Conservation (phyloP, 176 grass and related monocot genomes). For the Metroxylon sagu region DNA sequence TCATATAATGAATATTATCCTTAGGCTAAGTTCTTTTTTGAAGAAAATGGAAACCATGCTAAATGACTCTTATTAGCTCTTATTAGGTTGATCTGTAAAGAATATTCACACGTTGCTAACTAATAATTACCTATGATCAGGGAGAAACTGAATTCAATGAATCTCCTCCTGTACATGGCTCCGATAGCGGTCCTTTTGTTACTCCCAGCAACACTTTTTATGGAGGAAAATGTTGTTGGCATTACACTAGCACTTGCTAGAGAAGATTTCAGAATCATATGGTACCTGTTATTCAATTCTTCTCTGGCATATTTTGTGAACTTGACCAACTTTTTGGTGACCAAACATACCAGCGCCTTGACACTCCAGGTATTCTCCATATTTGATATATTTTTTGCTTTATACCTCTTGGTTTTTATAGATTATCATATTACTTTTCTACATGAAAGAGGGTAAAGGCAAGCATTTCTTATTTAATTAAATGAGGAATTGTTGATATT, state of each 20-base stretch:
- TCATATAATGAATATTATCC: no score
- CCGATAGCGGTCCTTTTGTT: not conserved
- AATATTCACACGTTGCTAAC: no score
- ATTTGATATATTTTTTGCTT: no score
- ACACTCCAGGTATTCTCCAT: slow-evolving; percentile 4
- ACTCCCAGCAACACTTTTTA: slow-evolving; percentile 1
- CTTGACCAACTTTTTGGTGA: slow-evolving; percentile 10
- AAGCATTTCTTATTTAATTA: no score
- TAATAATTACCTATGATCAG: not conserved
- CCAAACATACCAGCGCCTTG: slow-evolving; percentile 5
- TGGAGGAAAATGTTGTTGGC: slow-evolving; percentile 6
- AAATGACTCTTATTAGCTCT: no score
- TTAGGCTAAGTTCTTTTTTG: no score
- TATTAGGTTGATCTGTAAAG: no score
- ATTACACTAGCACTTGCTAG: slow-evolving; percentile 8
- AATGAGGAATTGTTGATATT: no score
- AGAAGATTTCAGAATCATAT: slow-evolving; percentile 5
- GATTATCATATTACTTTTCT: no score
- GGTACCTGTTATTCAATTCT: slow-evolving; percentile 5
- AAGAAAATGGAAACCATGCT: no score
- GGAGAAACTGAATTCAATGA: slow-evolving; percentile 10
- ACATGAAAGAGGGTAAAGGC: no score
- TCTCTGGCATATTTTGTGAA: slow-evolving; percentile 8
- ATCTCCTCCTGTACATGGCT: slow-evolving; percentile 6
- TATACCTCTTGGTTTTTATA: no score